phyloP scores from a whole-genome alignment of 2,329 filamentous ascomycete species.

The Lecanicillium sp. region DNA sequence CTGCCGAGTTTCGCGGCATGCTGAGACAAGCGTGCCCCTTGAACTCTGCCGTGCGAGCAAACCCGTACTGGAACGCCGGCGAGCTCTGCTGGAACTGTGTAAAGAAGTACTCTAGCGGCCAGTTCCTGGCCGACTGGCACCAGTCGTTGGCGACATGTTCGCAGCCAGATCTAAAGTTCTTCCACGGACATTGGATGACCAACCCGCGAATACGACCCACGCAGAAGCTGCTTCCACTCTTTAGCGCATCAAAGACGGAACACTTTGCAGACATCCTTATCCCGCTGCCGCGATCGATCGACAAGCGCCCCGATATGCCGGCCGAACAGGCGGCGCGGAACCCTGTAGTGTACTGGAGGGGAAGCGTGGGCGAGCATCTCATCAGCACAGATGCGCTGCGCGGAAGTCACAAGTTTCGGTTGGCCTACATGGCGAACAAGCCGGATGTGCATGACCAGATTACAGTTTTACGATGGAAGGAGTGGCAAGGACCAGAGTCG shows the following conservation, averaged over 20 bases:
- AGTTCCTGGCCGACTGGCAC: constrained; percentile 60
- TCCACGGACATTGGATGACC: constrained; percentile 67
- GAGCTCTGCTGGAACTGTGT: constrained; percentile 58
- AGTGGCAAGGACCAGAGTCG: constrained; percentile 24
- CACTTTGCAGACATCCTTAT: constrained; percentile 73
- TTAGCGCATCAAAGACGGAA: constrained; percentile 65
- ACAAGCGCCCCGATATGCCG: too few relatives aligned
- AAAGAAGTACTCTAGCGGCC: constrained; percentile 56
- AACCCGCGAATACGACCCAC: constrained; percentile 55
- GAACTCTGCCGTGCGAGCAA: constrained; percentile 49
- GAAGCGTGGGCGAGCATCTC: constrained; percentile 52
- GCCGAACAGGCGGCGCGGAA: too few relatives aligned
- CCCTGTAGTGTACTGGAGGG: constrained; percentile 61
- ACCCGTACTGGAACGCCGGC: constrained; percentile 55
- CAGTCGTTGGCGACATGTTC: constrained; percentile 61
- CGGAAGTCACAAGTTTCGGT: constrained; percentile 60
- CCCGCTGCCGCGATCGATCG: constrained; percentile 38
- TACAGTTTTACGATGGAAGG: constrained; percentile 45
- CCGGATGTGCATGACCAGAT: constrained; percentile 41
- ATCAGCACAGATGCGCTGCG: constrained; percentile 48
- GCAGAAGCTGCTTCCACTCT: constrained; percentile 62
- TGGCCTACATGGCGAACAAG: constrained; percentile 61
- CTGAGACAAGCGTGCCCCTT: constrained; percentile 50
- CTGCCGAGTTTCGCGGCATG: constrained; percentile 31
- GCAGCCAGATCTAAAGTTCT: constrained; percentile 65